Base-by-base conservation (phyloP, 495 filamentous ascomycete species). In the Penicillium arizonense region DNA sequence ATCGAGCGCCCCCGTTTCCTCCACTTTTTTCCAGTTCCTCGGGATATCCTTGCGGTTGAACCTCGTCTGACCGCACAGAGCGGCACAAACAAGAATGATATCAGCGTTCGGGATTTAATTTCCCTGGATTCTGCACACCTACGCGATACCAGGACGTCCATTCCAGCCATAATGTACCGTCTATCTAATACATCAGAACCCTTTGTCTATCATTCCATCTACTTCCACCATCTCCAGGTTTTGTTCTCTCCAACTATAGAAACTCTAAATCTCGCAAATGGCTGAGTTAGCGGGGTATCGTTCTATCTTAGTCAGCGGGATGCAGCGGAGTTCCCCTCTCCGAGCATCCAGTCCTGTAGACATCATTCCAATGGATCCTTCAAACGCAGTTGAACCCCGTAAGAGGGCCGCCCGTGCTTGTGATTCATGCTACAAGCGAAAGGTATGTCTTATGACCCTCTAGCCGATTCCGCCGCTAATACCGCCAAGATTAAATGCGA, bases 401-500 rank as follows among this genome's bases (percentile, higher is more conserved):
- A 71, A 63, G 58, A 69, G 72, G 40, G 71, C 67, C 2, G 57
- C 64, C 14, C 63, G 75, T 34, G 78, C 78, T 6, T 81, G 78
- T 52, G 78, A 81, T 43, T 71, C 75, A 5, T 81, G 78, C 44
- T 77, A 77, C 44, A 74, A 60, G 52, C 57, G 75, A 53, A 81
- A 81, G 73, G 77, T 73, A 68, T 4, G 13, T 24, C 20, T 13
- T 10, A 30, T 1, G 3, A 21, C 35, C 39, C 2, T 36, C 11
- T 3, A 16, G 7, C 24, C 23, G 2, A 1, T 1, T 7, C n/a
- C 20, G 3, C 40, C 37, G 33, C 43, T 56, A 44, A 53, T 9
- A 1, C 8, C 26, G 16, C 33, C 46, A 45, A 81, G 77, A 81
- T 81, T 45, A 77, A 78, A 73, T 81, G 78, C 50, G 78, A 81